Evolutionary conservation across 371 early-diverging fungal genomes (phyloP), one percentile per base, ranked within the genome.

Genomic region (Mortierella sp.): DNA sequence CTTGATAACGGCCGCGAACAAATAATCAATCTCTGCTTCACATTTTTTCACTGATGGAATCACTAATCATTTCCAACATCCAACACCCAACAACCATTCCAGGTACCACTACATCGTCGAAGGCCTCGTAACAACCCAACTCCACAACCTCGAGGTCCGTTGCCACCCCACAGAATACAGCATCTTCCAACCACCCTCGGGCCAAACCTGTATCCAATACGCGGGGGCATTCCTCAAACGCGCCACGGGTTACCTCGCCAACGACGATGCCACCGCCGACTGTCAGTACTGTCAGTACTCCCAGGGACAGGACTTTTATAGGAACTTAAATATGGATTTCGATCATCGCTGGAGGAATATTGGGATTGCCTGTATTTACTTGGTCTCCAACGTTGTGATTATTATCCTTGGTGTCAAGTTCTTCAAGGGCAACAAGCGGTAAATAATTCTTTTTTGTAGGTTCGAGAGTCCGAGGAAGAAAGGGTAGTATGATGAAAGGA

Each of bases 291-390:
- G 96, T 77, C 90, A 91, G 14, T 93, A 91, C 86, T 73, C 72
- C 3, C 74, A 76, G 28, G 95, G 95, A 46, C 91, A 94, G 70
- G 91, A 94, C 50, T 95, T 88, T 73, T 93, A 89, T 54, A 77
- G 79, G 13, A 70, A 71, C 24, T 87, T 96, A 34, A 91, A 90
- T 31, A 95, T 95, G 95, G 78, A 78, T 57, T 94, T 91, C 73
- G 82, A 26, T 4, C 90, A 95, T 80, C 90, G 95, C 57, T 96
- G 95, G 94, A 90, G 95, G 75, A 94, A 96, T 84, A 90, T 93
- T 74, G 93, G 93, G 37, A 92, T 96, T 69, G 74, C 96, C 14
- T 86, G 92, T 26, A 92, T 90, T 0, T 95, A 91, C 83, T 81
- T 85, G 43, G 79, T 88, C 69, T 92, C 91, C 83, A 95, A 95